Evolutionary conservation across 73 alveolate species (phyloP), one percentile per base, ranked within the genome.

Genomic region (Durusdinium trenchii): DNA sequence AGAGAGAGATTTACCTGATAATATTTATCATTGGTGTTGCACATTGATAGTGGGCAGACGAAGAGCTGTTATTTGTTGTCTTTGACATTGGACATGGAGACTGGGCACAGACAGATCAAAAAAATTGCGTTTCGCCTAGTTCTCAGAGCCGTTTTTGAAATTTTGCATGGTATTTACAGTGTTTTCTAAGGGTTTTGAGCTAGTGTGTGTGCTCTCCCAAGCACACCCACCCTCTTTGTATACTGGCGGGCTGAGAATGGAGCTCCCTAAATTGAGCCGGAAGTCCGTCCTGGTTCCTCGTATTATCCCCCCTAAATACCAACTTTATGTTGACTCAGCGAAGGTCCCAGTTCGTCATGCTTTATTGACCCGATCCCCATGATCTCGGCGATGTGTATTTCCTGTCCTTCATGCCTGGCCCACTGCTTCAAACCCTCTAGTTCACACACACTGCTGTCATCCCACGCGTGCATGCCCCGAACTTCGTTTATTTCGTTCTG

Each of bases 231-330:
- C 26, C 30, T 16, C 52, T 43, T 43, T 75, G 86, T 40, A 35
- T 75, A 9, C 23, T 36, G 48, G 90, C 48, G 57, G 90, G 90
- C n/a, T 38, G 89, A 7, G 89, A 78, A 9, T 78, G 89, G 42
- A 78, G 43, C 9, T 40, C 89, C 38, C 64, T 54, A 32, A 78
- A 78, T 32, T 10, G 43, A 23, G 89, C 89, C 36, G 89, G 89
- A 6, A 38, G 18, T 0, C 90, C 90, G 12, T 23, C 43, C 9
- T 79, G 61, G 64, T 79, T 61, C 0, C 45, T 12, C 36, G 64
- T 45, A 42, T 12, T 30, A 42, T 79, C 90, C 0, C 90, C 90
- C 0, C 90, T 18, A 45, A 42, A 79, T 36, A 73, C 84, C 1
- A 73, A 20, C 30, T 50, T 18, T 0, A 46, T 50, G 12, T 73